Base-by-base conservation (phyloP, 2,329 filamentous ascomycete species). In the Harringtonia lauricola region DNA sequence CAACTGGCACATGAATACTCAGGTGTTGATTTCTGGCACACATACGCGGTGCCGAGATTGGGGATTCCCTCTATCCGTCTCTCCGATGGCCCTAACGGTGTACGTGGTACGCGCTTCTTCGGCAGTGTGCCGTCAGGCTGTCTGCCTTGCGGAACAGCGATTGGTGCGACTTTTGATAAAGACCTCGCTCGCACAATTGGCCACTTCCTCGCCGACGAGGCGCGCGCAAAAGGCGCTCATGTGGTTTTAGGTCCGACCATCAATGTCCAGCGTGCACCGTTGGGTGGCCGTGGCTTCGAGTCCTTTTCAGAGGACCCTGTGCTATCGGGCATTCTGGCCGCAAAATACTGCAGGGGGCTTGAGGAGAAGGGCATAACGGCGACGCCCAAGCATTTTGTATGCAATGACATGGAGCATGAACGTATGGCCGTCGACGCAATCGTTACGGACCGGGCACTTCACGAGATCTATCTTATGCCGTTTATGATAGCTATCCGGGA, bases 351-450 rank as follows among this genome's bases (percentile, higher is more conserved):
- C 22, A 29, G 38, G 12, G 47, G 47, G 8, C 43, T 48, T 12
- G 43, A 48, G 22, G 13, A 15, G 8, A 19, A 36, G 28, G 29
- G 43, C 8, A 41, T 48, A 12, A 38, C 30, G 9, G 40, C 47
- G 8, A 43, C 41, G n/a, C 38, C 44, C 26, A 48, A 48, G 41
- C 47, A 77, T 57, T 85, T 82, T 48, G 77, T 82, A 17, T 78
- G 70, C n/a, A 86, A 86, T 47, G 82, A 86, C 56, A 76, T 83
- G 57, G 82, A 86, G 59, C 83, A 81, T 1, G 66, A 79, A 54
- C 71, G 81, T 41, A 65, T 81, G 51, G 80, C 74, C 1, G 73
- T 84, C 48, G 71, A 85, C 58, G 77, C 79, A 6, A 63, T 77
- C 22, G 68, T 86, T 41, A 71, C 74, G 31, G 80, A 85, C 52